Percentiles rank a stretch among this genome's conserved stretches.
These are phyloP conservation scores for Pouteria campechiana DNA, from an alignment of 179 eudicot species.

Conservation along the genomic window DNA sequence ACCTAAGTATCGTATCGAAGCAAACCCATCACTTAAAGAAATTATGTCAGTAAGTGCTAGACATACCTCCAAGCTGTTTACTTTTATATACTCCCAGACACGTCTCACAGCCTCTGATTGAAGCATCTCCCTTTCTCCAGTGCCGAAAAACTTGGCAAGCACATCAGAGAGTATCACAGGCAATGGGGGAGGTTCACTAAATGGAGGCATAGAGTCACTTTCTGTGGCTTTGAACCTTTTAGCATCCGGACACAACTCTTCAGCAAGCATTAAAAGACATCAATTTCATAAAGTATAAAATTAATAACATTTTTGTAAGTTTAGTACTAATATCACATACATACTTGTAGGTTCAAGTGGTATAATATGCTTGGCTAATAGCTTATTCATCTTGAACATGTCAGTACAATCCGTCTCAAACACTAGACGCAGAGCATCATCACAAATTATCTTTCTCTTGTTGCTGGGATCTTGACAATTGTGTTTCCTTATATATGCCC, in stretches of 20 bases:
- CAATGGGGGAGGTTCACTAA: slow-evolving; percentile 33
- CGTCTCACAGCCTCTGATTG: slow-evolving; percentile 65
- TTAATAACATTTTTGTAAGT: not conserved
- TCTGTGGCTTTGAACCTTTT: slow-evolving; percentile 53
- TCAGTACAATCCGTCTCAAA: slow-evolving; percentile 87
- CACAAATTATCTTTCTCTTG: slow-evolving; percentile 90
- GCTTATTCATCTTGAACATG: slow-evolving; percentile 95
- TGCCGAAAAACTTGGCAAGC: slow-evolving; percentile 66
- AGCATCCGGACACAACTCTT: slow-evolving; percentile 33
- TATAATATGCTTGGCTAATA: slow-evolving; percentile 75
- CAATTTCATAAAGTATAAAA: not conserved
- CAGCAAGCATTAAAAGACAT: slow-evolving; percentile 28
- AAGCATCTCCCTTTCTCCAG: slow-evolving; percentile 62
- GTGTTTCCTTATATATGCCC: slow-evolving; percentile 89
- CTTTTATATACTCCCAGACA: slow-evolving; percentile 68
- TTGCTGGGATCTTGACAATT: slow-evolving; percentile 94
- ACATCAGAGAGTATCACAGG: slow-evolving; percentile 61
- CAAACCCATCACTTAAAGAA: no score
- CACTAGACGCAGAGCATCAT: slow-evolving; percentile 73
- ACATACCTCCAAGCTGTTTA: slow-evolving; percentile 70
- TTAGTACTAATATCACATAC: no score
- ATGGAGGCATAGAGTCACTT: slow-evolving; percentile 22
- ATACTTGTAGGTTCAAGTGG: slow-evolving; percentile 69
- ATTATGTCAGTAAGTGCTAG: no score
- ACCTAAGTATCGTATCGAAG: no score